These are phyloP conservation scores for Cornus florida DNA, from an alignment of 148 eudicot species.

Conservation along the genomic window DNA sequence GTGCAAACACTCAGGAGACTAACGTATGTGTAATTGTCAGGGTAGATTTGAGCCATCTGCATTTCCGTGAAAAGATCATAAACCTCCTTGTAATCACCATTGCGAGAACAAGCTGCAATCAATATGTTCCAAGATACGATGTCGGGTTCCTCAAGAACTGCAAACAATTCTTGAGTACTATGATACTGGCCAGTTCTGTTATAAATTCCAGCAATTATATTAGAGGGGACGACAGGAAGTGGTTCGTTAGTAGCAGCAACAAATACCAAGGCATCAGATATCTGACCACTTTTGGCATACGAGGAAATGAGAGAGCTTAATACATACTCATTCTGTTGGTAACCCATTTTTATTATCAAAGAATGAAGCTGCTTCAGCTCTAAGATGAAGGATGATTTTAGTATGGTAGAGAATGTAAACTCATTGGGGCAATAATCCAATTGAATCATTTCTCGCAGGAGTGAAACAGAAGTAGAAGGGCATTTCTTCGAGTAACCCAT, in stretches of 20 bases:
- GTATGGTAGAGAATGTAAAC: slow-evolving; percentile 50
- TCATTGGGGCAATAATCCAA: slow-evolving; percentile 51
- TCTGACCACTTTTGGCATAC: slow-evolving; percentile 54
- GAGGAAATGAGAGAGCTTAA: slow-evolving; percentile 56
- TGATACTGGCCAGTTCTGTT: slow-evolving; percentile 56
- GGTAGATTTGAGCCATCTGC: slow-evolving; percentile 41
- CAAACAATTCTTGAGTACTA: slow-evolving; percentile 56
- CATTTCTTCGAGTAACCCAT: slow-evolving; percentile 36
- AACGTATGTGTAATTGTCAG: slow-evolving; percentile 63
- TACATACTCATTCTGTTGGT: slow-evolving; percentile 41
- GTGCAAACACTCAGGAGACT: slow-evolving; percentile 63
- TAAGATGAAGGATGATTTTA: slow-evolving; percentile 35
- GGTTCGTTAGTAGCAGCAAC: slow-evolving; percentile 26
- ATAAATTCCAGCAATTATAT: slow-evolving; percentile 69
- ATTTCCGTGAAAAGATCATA: slow-evolving; percentile 68
- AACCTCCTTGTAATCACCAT: slow-evolving; percentile 60
- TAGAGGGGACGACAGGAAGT: slow-evolving; percentile 49
- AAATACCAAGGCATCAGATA: slow-evolving; percentile 52
- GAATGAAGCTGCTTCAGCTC: slow-evolving; percentile 66
- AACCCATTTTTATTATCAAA: slow-evolving; percentile 50
- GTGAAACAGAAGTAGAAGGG: slow-evolving; percentile 18
- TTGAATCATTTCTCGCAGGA: slow-evolving; percentile 55
- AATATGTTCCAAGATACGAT: slow-evolving; percentile 68
- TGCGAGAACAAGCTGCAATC: slow-evolving; percentile 70
- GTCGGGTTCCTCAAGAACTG: slow-evolving; percentile 57